Conservation (phyloP, 2,329 filamentous ascomycete genomes). For the Exophiala phaeomuriformis region DNA sequence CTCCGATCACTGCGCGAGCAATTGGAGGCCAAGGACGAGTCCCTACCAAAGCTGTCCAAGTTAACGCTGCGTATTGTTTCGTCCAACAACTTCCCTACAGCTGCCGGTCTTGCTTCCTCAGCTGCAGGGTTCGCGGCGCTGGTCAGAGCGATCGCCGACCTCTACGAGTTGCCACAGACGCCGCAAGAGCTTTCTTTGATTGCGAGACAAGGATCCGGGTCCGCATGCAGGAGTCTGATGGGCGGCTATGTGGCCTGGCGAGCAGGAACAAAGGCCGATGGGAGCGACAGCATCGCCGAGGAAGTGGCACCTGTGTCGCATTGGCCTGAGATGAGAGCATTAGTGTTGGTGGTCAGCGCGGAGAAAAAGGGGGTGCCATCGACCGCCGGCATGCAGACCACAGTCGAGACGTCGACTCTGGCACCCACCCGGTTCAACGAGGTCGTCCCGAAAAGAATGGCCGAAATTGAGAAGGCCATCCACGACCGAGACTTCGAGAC, state of each 20-base stretch:
- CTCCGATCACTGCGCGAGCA: constrained; percentile 68
- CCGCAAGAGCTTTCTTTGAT: constrained; percentile 80
- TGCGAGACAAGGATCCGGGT: constrained; percentile 88
- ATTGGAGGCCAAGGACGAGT: constrained; percentile 64
- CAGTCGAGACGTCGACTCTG: constrained; percentile 81
- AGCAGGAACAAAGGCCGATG: constrained; percentile 66
- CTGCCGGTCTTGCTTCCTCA: constrained; percentile 65
- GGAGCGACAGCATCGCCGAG: constrained; percentile 78
- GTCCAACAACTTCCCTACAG: constrained; percentile 98
- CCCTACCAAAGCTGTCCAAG: constrained; percentile 72
- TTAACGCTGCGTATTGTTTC: constrained; percentile 79
- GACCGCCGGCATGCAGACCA: constrained; percentile 94
- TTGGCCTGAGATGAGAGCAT: constrained; percentile 91
- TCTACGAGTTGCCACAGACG: constrained; percentile 76
- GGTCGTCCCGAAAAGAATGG: constrained; percentile 79
- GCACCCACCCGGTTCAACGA: constrained; percentile 68
- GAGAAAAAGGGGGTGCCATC: constrained; percentile 94
- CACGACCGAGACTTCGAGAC: constrained; percentile 68
- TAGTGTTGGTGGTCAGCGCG: constrained; percentile 84
- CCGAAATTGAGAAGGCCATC: constrained; percentile 75
- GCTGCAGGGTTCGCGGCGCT: constrained; percentile 53
- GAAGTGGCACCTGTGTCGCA: constrained; percentile 81
- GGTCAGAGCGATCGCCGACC: constrained; percentile 75
- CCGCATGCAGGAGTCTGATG: constrained; percentile 86
- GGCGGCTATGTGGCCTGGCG: constrained; percentile 89